Base-by-base conservation (phyloP, 306 rosid species). In the Casuarina cunninghamiana region DNA sequence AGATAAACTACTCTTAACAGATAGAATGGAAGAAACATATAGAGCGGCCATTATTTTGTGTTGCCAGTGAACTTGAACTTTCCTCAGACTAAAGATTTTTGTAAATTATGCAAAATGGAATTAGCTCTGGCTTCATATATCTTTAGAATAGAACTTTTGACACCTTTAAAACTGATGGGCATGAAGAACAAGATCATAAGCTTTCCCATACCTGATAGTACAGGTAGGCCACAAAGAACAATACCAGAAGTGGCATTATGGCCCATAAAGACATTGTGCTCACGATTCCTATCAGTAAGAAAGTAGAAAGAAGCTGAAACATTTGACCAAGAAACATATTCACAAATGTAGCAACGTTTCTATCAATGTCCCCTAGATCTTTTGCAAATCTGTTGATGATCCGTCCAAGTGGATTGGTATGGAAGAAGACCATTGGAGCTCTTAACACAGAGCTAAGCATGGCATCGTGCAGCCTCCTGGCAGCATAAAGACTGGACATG, bases 191-290 rank as follows among this genome's bases (percentile, higher is more conserved):
- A 54, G 68, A 63, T 73, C 39, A 63, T 57, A 41, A 73, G 79
- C 65, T 75, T 21, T 62, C 65, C 55, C 53, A 46, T 86, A 94
- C 98, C 98, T 94, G 98, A 78, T 88, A 92, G 82, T 89, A 94
- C 71, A 92, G 84, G 84, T 94, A 94, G 75, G 98, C 94, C 45
- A 50, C 87, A 78, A 90, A 92, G 84, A 94, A 94, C 84, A 92
- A 78, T 68, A 92, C 89, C 89, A 94, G 44, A 76, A 94, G 90
- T 76, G 98, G 98, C 88, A 94, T 75, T 76, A 94, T 94, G 21
- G 93, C 93, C 98, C 98, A 94, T 77, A 94, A 79, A 55, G 98
- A 94, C 93, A 91, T 82, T 19, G 98, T 94, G 93, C 96, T 94
- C 82, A 94, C 94, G 35, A 94, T 86, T 62, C 97, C 98, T 76